Evolutionary conservation across 768 basidiomycete genomes (phyloP), one percentile per base, ranked within the genome.

Genomic region (Sporobolomyces pararoseus): DNA sequence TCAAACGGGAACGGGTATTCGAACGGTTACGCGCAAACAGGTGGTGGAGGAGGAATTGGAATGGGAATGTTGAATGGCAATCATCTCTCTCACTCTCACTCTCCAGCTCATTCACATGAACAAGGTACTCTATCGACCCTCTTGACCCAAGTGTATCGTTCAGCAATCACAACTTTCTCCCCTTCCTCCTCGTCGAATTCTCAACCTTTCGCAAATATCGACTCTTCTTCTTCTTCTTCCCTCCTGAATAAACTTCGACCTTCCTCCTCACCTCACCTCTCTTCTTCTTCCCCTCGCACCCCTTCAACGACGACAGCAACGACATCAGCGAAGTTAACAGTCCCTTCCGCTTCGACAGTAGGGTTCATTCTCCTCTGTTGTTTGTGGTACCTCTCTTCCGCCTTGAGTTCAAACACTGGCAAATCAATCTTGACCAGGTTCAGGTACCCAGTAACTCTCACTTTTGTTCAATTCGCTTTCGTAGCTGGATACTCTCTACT

Each of bases 381-480:
- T 23, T 83, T 98, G 27, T 99, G 96, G 96, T 99, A 99, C 81
- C 84, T 87, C 21, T 87, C 88, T 5, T 96, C 93, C 9, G 95
- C 95, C 1, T 80, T 98, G 59, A 93, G 92, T 3, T 95, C 91
- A 49, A 98, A 97, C 78, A 97, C 95, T 1, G 96, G 94, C 66
- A 99, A 99, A 79, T 85, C 88, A 52, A 94, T 99, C 80, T 84
- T 99, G 75, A 93, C 84, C 75, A 88, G 89, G 75, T 99, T 97
- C 81, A 85, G 87, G 62, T 97, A 90, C 80, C 96, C 96, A 7
- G 85, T 99, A 77, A 98, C 96, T 71, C 67, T 99, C 78, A 99
- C 96, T 46, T 91, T 99, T 78, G 85, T 99, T 76, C 96, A 99
- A 79, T 99, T 99, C 78, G 93, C 88, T 73, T 96, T 98, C 79